Percentiles rank a stretch among this genome's conserved stretches.
phyloP scores from a whole-genome alignment of 2,329 filamentous ascomycete genomes.

The Rhytidhysteron rufulum region DNA sequence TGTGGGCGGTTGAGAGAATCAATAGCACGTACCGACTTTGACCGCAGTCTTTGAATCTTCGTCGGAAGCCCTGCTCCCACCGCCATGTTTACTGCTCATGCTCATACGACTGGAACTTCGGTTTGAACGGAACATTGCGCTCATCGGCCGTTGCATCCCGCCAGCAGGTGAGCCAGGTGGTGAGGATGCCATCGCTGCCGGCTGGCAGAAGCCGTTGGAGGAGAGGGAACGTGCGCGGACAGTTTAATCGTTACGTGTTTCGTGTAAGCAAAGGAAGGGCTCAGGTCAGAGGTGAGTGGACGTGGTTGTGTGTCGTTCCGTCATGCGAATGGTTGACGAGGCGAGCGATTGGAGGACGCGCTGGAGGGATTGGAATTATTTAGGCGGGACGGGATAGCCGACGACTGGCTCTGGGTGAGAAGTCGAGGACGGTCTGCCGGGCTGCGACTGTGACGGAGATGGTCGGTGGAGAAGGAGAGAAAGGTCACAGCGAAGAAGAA shows the following conservation, averaged over 20 bases:
- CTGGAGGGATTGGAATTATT: not conserved
- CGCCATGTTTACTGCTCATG: slow-evolving; percentile 70
- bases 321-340: not conserved
- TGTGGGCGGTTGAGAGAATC: slow-evolving; percentile 5
- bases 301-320: not conserved
- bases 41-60: slow-evolving; percentile 88
- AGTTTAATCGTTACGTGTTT: not conserved
- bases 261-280: not conserved
- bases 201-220: slow-evolving; percentile 18
- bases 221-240: slow-evolving; percentile 11
- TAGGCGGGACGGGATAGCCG: not conserved
- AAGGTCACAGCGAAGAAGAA: not conserved
- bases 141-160: slow-evolving; percentile 64
- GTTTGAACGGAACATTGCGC: slow-evolving; percentile 72
- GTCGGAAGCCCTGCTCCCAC: slow-evolving; percentile 79
- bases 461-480: not conserved
- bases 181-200: slow-evolving; percentile 29
- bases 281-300: not conserved
- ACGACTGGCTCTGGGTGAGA: not conserved
- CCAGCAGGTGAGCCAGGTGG: slow-evolving; percentile 36
- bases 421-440: not conserved
- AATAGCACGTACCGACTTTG: slow-evolving; percentile 78
- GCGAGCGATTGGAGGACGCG: not conserved
- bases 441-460: not conserved
- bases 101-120: slow-evolving; percentile 84